Base-by-base conservation (phyloP, 148 eudicot genomes). In the Vaccinium vitisidaea region DNA sequence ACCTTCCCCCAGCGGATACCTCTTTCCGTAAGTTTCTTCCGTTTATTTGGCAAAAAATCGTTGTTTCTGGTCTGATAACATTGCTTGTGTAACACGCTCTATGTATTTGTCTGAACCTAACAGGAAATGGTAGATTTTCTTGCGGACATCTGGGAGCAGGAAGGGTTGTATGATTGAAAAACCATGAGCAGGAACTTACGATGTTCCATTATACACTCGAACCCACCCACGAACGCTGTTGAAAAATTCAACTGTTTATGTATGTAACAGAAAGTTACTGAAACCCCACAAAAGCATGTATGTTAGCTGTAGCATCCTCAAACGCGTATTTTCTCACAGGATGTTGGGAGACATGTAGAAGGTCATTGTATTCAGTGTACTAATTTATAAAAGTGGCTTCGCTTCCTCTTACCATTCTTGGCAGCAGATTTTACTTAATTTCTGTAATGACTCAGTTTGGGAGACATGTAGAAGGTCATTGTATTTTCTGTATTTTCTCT, bases 111-210 rank as follows among this genome's bases (percentile, higher is more conserved):
- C 39, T 48, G 6, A 16, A 67, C 84, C 6, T 27, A 30, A 49
- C 92, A 95, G 98, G 97, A 93, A 87, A 94, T 95, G 97, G 92
- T 93, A 19, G 93, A 93, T 92, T 92, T 95, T 88, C 92, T 95
- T 0, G 93, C 94, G 5, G 94, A 94, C 83, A 63, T 93, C n/a
- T 95, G 98, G 98, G 95, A 95, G 88, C 93, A 94, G 83, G 98
- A 94, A 80, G 98, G 97, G 77, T 83, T 93, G 92, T 94, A 95
- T 84, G 94, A 92, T 86, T 95, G 90, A 92, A 79, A 84, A 82
- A 74, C 48, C 52, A 6, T 39, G 49, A 52, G 78, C 50, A 19
- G 78, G 56, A 16, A 32, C 6, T 59, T 81, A 48, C 9, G 0
- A 27, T 73, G 54, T 53, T 71, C 59, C 46, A 49, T 55, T 55